phyloP scores from a whole-genome alignment of 805 yeast species.

The Starmerella sirachaensis region DNA sequence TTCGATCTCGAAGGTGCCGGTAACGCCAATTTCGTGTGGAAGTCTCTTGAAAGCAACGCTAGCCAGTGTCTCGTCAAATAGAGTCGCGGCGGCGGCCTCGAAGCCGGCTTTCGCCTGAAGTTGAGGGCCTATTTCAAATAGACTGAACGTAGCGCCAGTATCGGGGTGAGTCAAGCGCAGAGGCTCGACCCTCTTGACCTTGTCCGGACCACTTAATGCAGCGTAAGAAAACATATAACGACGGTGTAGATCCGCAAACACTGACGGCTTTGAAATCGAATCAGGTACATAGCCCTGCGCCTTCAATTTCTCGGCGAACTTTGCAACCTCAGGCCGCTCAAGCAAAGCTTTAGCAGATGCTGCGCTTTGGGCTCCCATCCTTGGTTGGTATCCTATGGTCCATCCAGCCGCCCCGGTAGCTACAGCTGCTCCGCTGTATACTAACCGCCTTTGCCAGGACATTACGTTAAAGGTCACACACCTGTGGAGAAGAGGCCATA shows the following conservation, averaged over 20 bases:
- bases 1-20: constrained; percentile 58
- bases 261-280: too few relatives aligned
- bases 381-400: constrained; percentile 5
- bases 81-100: constrained; percentile 72
- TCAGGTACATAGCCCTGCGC: constrained; percentile 1
- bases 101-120: constrained; percentile 38
- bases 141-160: constrained; percentile 8
- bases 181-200: constrained; percentile 10
- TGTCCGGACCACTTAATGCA: constrained; percentile 4
- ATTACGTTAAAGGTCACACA: too few relatives aligned
- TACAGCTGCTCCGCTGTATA: constrained; percentile 2
- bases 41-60: constrained; percentile 61
- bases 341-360: constrained; percentile 3
- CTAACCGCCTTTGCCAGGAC: too few relatives aligned
- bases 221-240: constrained; percentile 17
- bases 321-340: constrained; percentile 1
- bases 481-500: too few relatives aligned
- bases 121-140: constrained; percentile 11
- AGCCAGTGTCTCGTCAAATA: constrained; percentile 66
- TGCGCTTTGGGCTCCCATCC: background rate
- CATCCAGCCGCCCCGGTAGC: constrained; percentile 4
- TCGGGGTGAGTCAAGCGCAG: constrained; percentile 8
- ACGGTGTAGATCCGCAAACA: constrained; percentile 7
- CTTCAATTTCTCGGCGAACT: too few relatives aligned
- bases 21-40: constrained; percentile 72